Conservation (phyloP, 805 yeast species). For the Zygoascus bituminiphila region DNA sequence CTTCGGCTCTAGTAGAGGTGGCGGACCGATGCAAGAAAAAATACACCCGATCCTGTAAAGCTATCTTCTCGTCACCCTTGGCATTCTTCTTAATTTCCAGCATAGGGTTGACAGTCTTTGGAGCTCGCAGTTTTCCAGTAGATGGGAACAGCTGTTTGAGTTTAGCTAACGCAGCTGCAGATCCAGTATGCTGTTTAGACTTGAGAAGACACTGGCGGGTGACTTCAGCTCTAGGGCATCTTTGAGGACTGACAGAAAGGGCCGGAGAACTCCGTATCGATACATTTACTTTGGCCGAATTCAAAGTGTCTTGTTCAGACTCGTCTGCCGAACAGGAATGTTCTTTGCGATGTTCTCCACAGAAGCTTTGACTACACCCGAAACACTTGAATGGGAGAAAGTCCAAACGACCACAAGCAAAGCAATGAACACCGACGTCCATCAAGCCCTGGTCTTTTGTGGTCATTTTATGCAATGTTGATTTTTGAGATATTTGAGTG, state of each 20-base stretch:
- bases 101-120: neutral
- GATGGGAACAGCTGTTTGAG: constrained; percentile 2
- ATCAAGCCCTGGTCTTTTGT: constrained; percentile 19
- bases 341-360: constrained; percentile 30
- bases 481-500: too few relatives aligned
- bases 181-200: neutral
- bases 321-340: constrained; percentile 28
- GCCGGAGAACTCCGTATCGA: too few relatives aligned
- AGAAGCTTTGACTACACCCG: constrained; percentile 29
- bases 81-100: constrained; percentile 27
- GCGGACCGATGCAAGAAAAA: constrained; percentile 23
- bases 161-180: constrained; percentile 4
- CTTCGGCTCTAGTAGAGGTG: constrained; percentile 18
- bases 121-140: neutral
- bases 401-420: constrained; percentile 32
- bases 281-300: neutral
- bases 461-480: too few relatives aligned
- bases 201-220: neutral
- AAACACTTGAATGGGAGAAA: constrained; percentile 36
- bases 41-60: constrained; percentile 28
- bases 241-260: neutral
- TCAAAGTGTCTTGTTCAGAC: neutral
- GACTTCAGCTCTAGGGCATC: neutral
- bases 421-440: constrained; percentile 35
- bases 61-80: constrained; percentile 31